These are phyloP conservation scores for Aureobasidium sp. DNA, from an alignment of 2,329 filamentous ascomycete genomes.

Conservation along the genomic window DNA sequence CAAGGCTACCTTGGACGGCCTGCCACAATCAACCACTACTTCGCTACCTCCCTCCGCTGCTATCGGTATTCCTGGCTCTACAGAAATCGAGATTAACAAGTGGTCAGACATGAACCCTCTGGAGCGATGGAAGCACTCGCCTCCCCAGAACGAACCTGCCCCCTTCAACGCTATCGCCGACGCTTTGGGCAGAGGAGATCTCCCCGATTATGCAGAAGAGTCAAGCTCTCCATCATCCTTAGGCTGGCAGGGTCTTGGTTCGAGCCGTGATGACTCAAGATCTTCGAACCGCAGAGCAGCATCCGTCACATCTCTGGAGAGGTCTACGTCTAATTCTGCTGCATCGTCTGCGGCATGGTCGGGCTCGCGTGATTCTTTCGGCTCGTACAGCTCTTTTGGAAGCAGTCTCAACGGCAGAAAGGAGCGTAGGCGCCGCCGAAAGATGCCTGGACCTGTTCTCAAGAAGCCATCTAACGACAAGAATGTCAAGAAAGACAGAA, in stretches of 20 bases:
- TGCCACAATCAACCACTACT: constrained; percentile 39
- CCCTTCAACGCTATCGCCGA: constrained; percentile 57
- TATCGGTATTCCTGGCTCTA: constrained; percentile 63
- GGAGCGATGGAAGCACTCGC: constrained; percentile 57
- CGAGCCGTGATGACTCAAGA: constrained; percentile 40
- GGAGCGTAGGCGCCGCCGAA: constrained; percentile 47
- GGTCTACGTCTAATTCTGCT: constrained; percentile 39
- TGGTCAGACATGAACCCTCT: constrained; percentile 19
- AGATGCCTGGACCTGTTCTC: constrained; percentile 24
- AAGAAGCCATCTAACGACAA: constrained; percentile 31
- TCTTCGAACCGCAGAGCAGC: constrained; percentile 47
- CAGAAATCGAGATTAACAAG: constrained; percentile 32
- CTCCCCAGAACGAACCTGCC: constrained; percentile 63
- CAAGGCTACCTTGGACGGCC: constrained; percentile 60
- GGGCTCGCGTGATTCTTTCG: constrained; percentile 50
- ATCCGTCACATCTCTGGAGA: constrained; percentile 49
- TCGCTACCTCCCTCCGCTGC: constrained; percentile 58
- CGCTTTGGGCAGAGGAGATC: constrained; percentile 42
- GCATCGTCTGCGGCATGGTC: constrained; percentile 47
- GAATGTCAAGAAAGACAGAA: constrained; percentile 31
- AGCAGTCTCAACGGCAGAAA: constrained; percentile 49
- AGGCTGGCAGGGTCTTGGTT: constrained; percentile 40
- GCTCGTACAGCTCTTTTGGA: constrained; percentile 47
- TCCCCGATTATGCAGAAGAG: constrained; percentile 22
- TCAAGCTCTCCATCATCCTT: constrained; percentile 31